Conservation (phyloP, 2,329 filamentous ascomycete genomes). For the Dactylellina leptospora region DNA sequence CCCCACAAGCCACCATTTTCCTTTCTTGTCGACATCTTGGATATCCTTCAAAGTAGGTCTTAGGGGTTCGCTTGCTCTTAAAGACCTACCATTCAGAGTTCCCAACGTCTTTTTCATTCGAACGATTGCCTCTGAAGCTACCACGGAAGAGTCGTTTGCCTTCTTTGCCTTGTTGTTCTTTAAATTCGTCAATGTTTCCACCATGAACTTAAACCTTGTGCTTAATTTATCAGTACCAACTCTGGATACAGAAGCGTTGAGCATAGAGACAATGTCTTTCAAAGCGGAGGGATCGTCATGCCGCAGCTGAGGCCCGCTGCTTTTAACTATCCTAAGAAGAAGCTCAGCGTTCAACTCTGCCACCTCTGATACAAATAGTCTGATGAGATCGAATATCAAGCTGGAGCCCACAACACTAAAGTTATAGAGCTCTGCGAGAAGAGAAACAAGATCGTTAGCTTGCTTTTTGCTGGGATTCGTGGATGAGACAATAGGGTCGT, state of each 20-base stretch:
- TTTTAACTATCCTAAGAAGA: constrained; percentile 81
- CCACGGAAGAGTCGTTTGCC: constrained; percentile 69
- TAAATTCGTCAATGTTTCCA: constrained; percentile 91
- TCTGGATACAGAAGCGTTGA: constrained; percentile 76
- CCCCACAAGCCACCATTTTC: constrained; percentile 98
- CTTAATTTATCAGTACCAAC: constrained; percentile 76
- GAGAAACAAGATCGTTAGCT: constrained; percentile 76
- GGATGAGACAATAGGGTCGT: constrained; percentile 5
- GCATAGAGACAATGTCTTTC: constrained; percentile 83
- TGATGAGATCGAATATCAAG: constrained; percentile 90
- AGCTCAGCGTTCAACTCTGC: constrained; percentile 89
- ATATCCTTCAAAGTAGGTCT: constrained; percentile 84
- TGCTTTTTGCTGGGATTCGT: constrained; percentile 53
- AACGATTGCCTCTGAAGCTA: constrained; percentile 81
- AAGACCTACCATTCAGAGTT: constrained; percentile 72
- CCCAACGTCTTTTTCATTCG: constrained; percentile 90
- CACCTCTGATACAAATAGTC: constrained; percentile 76
- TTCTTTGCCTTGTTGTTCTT: constrained; percentile 89
- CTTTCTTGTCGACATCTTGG: constrained; percentile 80
- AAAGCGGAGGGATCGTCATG: constrained; percentile 87
- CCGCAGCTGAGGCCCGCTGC: constrained; percentile 80
- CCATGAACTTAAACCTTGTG: constrained; percentile 94
- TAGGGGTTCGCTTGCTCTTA: constrained; percentile 81
- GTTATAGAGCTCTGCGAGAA: constrained; percentile 87
- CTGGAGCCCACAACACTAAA: constrained; percentile 86